Conservation (phyloP, 1,284 basidiomycete genomes). For the Marasmius tenuissimus region DNA sequence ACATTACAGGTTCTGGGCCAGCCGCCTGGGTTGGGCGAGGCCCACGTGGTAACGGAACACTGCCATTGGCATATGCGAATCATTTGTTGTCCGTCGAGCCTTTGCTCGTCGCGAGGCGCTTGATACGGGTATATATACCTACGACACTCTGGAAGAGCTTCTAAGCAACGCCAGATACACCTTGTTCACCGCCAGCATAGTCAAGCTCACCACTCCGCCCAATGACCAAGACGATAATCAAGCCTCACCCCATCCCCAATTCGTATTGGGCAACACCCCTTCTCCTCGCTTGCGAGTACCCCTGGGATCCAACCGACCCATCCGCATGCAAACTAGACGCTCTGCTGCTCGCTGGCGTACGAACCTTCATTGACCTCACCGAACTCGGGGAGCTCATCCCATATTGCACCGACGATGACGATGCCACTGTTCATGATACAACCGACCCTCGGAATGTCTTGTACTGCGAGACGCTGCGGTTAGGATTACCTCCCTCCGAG, state of each 20-base stretch:
- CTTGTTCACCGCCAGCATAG: too few relatives aligned
- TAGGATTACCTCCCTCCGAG: slow-evolving; percentile 49
- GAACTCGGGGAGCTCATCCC: slow-evolving; percentile 69
- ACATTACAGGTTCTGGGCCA: too few relatives aligned
- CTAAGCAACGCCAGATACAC: too few relatives aligned
- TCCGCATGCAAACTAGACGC: slow-evolving; percentile 65
- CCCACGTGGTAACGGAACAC: too few relatives aligned
- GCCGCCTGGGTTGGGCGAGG: too few relatives aligned
- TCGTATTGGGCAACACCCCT: slow-evolving; percentile 77
- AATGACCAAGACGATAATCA: too few relatives aligned
- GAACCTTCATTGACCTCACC: slow-evolving; percentile 79
- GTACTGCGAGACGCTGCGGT: slow-evolving; percentile 45
- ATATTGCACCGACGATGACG: slow-evolving; percentile 32
- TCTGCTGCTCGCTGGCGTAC: slow-evolving; percentile 65
- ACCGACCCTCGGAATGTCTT: slow-evolving; percentile 39
- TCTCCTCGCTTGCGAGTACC: slow-evolving; percentile 77
- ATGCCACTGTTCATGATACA: slow-evolving; percentile 5
- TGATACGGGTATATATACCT: too few relatives aligned
- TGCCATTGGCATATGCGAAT: too few relatives aligned
- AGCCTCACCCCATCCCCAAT: slow-evolving; percentile 67
- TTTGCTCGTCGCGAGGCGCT: too few relatives aligned
- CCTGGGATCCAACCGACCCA: slow-evolving; percentile 60
- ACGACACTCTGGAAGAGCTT: too few relatives aligned
- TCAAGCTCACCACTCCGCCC: too few relatives aligned
- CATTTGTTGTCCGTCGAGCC: too few relatives aligned